Conservation (phyloP, 345 rosid genomes). For the Salix caprea region DNA sequence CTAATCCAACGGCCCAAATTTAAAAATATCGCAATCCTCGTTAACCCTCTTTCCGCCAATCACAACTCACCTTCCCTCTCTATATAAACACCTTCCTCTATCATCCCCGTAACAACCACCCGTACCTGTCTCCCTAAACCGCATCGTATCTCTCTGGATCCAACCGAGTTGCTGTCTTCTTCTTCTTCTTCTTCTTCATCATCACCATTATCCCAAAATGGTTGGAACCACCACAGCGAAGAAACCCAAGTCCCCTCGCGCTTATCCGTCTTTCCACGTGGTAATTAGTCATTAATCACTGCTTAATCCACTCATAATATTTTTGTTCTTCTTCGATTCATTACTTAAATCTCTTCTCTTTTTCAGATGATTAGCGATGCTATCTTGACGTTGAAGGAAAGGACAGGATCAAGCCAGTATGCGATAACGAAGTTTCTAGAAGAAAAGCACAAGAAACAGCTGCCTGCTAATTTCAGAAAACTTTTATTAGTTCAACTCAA, state of each 20-base stretch:
- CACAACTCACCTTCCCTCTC: conserved; percentile 9
- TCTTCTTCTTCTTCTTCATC: too few relatives aligned
- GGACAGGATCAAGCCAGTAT: conserved; percentile 29
- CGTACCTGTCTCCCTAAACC: too few relatives aligned
- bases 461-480: conserved; percentile 24
- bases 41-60: conserved; percentile 20
- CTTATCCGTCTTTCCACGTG: conserved; percentile 21
- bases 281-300: not conserved
- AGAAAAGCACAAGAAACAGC: conserved; percentile 13
- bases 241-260: conserved; percentile 14
- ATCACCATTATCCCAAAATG: not conserved
- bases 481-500: conserved; percentile 12
- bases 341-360: not conserved
- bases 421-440: conserved; percentile 26
- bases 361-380: conserved; percentile 28
- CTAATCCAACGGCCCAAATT: conserved; percentile 19
- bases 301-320: not conserved
- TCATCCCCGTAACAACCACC: too few relatives aligned
- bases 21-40: conserved; percentile 21
- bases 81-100: conserved; percentile 10
- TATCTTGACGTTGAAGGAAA: conserved; percentile 21
- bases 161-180: not conserved
- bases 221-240: not conserved
- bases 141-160: not conserved
- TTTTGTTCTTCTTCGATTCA: too few relatives aligned